Evolutionary conservation across 2,329 filamentous ascomycete species (phyloP), one percentile per base, ranked within the genome.

Genomic region (Saccharata proteae): DNA sequence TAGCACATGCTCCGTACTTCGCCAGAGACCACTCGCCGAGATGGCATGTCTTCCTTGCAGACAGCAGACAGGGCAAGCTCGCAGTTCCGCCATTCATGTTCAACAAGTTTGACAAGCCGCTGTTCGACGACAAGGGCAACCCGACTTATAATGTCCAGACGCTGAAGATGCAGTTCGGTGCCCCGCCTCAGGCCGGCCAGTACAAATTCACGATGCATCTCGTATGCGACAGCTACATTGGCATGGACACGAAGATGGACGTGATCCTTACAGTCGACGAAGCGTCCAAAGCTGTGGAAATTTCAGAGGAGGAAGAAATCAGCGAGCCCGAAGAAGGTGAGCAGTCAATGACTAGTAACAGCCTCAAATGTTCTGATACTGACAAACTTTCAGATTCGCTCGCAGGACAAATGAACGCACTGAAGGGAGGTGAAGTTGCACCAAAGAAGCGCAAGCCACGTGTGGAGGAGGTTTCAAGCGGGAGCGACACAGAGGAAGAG

Each of bases 11-110:
- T 6, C 92, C 90, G 4, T 88, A 90, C 59, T 88, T 86, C 45
- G 75, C 85, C 17, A 80, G 84, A 38, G 83, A 94, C 46, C 79
- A 93, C 53, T 80, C 83, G 19, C 88, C 92, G 11, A 73, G 78
- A 48, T 98, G 88, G 88, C 78, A 93, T 49, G 74, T 93, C 27
- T 96, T 98, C 69, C 71, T 98, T 31, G 83, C 84, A 37, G 90
- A 98, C 55, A 80, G 77, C 46, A 93, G 93, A 60, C 81, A 92
- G 52, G 86, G 83, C 49, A 93, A 93, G 60, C 88, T 98, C 59
- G 86, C 88, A 12, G 90, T 98, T 3, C 88, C 88, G 3, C 90
- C 92, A 0, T 94, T 93, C 55, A 84, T 81, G n/a, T 96, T 98
- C 59, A 77, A 77, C 24, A 77, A 77, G 26, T 96, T 98, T 52